Conservation (phyloP, 139 green algal genomes). For the Desmodesmus armatus region DNA sequence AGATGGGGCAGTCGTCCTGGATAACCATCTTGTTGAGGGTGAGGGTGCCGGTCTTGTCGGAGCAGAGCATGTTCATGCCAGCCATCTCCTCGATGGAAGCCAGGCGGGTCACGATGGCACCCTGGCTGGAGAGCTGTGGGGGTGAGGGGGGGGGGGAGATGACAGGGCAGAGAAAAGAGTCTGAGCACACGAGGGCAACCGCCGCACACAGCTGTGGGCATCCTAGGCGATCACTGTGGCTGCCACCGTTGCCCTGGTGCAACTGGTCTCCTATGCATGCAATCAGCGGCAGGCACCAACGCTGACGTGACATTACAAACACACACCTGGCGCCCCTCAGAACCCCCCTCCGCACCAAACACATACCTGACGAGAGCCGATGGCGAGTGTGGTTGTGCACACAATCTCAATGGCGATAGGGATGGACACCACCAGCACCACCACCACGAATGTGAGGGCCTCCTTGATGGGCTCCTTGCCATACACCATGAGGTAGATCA, state of each 20-base stretch:
- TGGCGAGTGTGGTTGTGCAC: constrained; percentile 85
- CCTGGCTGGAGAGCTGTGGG: constrained; percentile 44
- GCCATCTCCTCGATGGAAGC: constrained; percentile 92
- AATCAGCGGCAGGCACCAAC: too few relatives aligned
- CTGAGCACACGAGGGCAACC: too few relatives aligned
- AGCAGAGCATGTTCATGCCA: constrained; percentile 87
- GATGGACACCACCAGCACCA: constrained; percentile 84
- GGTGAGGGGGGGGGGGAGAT: too few relatives aligned
- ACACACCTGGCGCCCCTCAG: background rate
- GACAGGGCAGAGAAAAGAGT: too few relatives aligned
- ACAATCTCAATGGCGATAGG: constrained; percentile 85
- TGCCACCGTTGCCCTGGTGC: too few relatives aligned
- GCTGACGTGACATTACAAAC: too few relatives aligned
- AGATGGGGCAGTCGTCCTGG: constrained; percentile 83
- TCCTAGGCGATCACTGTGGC: too few relatives aligned
- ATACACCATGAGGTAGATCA: constrained; percentile 75
- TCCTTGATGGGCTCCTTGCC: constrained; percentile 59
- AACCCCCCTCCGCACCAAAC: constrained; percentile 64
- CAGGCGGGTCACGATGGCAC: constrained; percentile 89
- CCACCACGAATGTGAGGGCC: constrained; percentile 80
- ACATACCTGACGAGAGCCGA: constrained; percentile 80
- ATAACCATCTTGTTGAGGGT: constrained; percentile 94
- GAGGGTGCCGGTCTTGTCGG: constrained; percentile 75
- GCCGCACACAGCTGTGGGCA: too few relatives aligned
- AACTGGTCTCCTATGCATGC: too few relatives aligned